phyloP scores from a whole-genome alignment of 805 yeast species.

The Monosporozyma unispora region DNA sequence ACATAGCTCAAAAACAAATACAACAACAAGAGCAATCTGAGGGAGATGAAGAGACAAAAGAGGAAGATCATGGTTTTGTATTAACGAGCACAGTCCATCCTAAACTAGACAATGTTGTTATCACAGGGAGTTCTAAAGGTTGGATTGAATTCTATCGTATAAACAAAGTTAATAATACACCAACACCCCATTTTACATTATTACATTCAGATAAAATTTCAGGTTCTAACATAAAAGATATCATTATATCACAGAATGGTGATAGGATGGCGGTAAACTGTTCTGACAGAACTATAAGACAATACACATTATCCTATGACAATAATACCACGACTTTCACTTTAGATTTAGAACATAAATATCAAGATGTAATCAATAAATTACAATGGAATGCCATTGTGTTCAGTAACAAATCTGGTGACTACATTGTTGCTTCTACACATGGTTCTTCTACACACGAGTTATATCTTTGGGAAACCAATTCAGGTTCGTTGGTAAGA shows the following conservation, averaged over 20 bases:
- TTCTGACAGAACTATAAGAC: slow-evolving; percentile 70
- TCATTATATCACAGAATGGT: slow-evolving; percentile 50
- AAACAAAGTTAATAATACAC: neutral
- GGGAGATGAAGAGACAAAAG: slow-evolving; percentile 13
- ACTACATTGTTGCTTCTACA: slow-evolving; percentile 82
- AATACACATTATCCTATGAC: slow-evolving; percentile 25
- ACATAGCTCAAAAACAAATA: neutral
- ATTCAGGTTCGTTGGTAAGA: slow-evolving; percentile 77
- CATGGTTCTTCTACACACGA: slow-evolving; percentile 78
- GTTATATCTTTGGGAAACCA: slow-evolving; percentile 86
- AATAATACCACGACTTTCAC: slow-evolving; percentile 28
- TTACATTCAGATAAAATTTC: slow-evolving; percentile 50
- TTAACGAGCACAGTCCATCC: slow-evolving; percentile 27
- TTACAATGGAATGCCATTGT: slow-evolving; percentile 81
- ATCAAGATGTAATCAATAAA: slow-evolving; percentile 83
- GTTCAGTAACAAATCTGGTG: slow-evolving; percentile 64
- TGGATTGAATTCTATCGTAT: slow-evolving; percentile 45
- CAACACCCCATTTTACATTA: slow-evolving; percentile 19
- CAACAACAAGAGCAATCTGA: slow-evolving; percentile 23
- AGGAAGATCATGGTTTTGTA: slow-evolving; percentile 19
- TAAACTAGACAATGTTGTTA: slow-evolving; percentile 35
- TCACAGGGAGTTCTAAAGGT: slow-evolving; percentile 79
- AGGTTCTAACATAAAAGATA: slow-evolving; percentile 60
- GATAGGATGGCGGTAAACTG: slow-evolving; percentile 61
- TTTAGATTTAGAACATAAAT: slow-evolving; percentile 65